Evolutionary conservation across 2,329 filamentous ascomycete genomes (phyloP), one percentile per base, ranked within the genome.

Genomic region (Fusarium stilboides): DNA sequence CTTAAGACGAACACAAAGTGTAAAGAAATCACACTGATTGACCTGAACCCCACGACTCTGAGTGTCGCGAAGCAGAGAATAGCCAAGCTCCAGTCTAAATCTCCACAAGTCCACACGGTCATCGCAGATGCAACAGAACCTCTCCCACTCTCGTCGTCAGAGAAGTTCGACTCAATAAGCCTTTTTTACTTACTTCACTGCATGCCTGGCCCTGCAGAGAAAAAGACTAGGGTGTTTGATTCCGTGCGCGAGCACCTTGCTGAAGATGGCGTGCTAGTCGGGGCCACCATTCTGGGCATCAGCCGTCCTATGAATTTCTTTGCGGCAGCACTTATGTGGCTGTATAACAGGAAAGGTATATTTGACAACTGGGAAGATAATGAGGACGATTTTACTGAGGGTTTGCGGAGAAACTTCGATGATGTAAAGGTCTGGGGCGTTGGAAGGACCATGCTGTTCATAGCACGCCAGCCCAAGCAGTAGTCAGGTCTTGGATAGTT

Each of bases 91-190:
- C 22, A 24, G 22, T 24, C 22, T 24, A 7, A 24, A 24, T 19
- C 43, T 8, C 13, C 14, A 6, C 26, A 26, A 17, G 9, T 14
- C 8, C 43, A 15, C n/a, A 24, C 19, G 12, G 20, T 36, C 31
- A 6, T 49, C 12, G 45, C 45, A 22, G 45, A 49, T 36, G 31
- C 45, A 10, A 17, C 34, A 6, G 4, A 36, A n/a, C 45, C 31
- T 34, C 31, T 49, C 12, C 45, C 45, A 8, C 10, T 5, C 13
- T 13, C 12, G 5, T 5, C 14, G 14, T 26, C 51, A 5, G 56
- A 57, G 10, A 24, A 24, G 22, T 85, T 81, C 65, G 79, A 82
- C 65, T 81, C 81, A 1, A 80, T 86, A 51, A 68, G 60, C 33
- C 43, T 69, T 17, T 70, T 71, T 31, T 67, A 74, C 58, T 60